These are phyloP conservation scores for Botrytis aclada DNA, from an alignment of 2,329 filamentous ascomycete genomes.

Conservation along the genomic window DNA sequence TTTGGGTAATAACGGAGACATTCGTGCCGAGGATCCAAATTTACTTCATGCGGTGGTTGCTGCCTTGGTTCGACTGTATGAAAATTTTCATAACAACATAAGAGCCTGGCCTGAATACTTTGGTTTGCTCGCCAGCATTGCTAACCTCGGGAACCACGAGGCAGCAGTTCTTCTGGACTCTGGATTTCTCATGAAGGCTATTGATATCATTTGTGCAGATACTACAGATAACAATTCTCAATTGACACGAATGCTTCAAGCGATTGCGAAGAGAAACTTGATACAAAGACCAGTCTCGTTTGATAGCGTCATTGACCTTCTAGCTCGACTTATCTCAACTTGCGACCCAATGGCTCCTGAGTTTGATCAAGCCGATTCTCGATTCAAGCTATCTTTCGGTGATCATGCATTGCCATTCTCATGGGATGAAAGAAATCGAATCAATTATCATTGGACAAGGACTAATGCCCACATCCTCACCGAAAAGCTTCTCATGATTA, in stretches of 20 bases:
- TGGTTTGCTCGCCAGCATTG: conserved; percentile 64
- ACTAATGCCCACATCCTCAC: conserved; percentile 51
- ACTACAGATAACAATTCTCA: conserved; percentile 39
- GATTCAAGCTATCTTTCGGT: conserved; percentile 4
- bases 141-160: conserved; percentile 58
- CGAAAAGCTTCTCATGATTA: conserved; percentile 62
- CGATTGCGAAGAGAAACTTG: conserved; percentile 49
- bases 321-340: conserved; percentile 39
- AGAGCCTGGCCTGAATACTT: conserved; percentile 78
- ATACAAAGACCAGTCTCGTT: conserved; percentile 53
- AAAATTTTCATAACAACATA: conserved; percentile 57
- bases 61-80: conserved; percentile 57
- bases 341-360: conserved; percentile 29
- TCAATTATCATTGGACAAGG: conserved; percentile 46
- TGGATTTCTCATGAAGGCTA: conserved; percentile 53
- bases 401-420: conserved; percentile 43
- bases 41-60: conserved; percentile 37
- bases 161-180: conserved; percentile 56
- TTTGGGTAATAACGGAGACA: conserved; percentile 34
- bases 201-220: conserved; percentile 38
- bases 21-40: conserved; percentile 36
- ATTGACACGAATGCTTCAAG: conserved; percentile 53
- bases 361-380: conserved; percentile 1
- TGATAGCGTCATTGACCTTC: conserved; percentile 50
- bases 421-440: conserved; percentile 44